A percentile compares a stretch with the other conserved stretches of the same genome.
phyloP scores from a whole-genome alignment of 2,329 filamentous ascomycete genomes.

The Diplodia corticola region DNA sequence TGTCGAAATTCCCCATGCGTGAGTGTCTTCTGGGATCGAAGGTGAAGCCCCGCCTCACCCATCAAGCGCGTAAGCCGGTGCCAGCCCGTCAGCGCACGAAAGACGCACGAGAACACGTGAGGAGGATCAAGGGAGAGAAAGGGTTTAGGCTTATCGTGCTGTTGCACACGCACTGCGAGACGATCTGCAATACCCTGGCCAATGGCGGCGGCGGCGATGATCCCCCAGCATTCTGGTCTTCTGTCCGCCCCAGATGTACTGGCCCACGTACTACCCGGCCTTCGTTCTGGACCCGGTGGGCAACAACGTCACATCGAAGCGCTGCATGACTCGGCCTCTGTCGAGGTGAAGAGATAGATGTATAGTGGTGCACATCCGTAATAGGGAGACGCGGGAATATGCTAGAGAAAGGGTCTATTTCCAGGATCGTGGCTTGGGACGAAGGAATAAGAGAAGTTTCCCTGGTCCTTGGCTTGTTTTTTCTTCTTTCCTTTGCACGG shows the following conservation, averaged over 20 bases:
- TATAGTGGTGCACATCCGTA: background rate
- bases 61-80: background rate
- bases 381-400: background rate
- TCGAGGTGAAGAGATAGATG: background rate
- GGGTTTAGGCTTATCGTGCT: background rate
- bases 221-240: background rate
- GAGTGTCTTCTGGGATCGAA: no score
- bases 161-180: background rate
- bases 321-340: background rate
- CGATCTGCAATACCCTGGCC: background rate
- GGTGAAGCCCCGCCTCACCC: background rate
- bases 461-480: background rate
- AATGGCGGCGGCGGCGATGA: background rate
- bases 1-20: no score
- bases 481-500: no score
- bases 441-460: no score
- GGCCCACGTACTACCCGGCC: conserved; percentile 33
- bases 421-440: background rate
- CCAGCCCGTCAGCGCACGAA: background rate
- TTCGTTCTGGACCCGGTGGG: conserved; percentile 32
- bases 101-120: background rate
- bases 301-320: conserved; percentile 6
- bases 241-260: conserved; percentile 27
- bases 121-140: background rate
- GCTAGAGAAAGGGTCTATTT: background rate